Evolutionary conservation across 2,329 filamentous ascomycete genomes (phyloP), one percentile per base, ranked within the genome.

Genomic region (Trichophaea hybrida): DNA sequence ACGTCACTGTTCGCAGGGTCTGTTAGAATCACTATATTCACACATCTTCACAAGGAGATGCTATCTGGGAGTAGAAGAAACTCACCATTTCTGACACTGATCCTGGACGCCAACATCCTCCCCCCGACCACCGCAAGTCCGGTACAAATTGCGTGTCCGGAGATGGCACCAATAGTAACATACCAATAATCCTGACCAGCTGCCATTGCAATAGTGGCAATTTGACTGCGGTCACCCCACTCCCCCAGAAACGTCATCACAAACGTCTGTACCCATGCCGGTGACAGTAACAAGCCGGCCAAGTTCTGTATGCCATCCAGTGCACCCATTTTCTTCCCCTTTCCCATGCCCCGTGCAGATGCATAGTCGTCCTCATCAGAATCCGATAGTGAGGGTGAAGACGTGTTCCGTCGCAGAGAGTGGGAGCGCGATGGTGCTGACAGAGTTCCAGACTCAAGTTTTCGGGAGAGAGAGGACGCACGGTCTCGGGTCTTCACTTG

Each of bases 171-270:
- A 51, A 89, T 77, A 3, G 89, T 96, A 38, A 98, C 93, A 86
- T 89, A 96, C 91, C 91, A 97, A 73, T 97, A 98, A 71, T 98
- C 93, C 72, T 94, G 88, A 17, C 93, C 93, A 37, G 93, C 91
- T 54, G 93, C 93, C 93, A 98, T 98, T 57, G 93, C 93, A 70
- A 98, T 94, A 0, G 93, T 98, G 24, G 93, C 93, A 69, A 98
- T 97, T 75, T 98, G 93, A 71, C 88, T 94, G 67, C 93, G 83
- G 70, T 98, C 93, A 59, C 93, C 93, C 93, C 93, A 98, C 73
- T 98, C 93, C 44, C 93, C 93, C 34, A 98, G 75, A 74, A 98
- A 98, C 1, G 93, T 98, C 93, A 98, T 98, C 68, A 94, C 81
- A 71, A 98, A 98, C 0, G 93, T 98, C 74, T 97, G 91, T 12